These are phyloP conservation scores for Geotrichum fermentans DNA, from an alignment of 1,139 yeast species.

Conservation along the genomic window DNA sequence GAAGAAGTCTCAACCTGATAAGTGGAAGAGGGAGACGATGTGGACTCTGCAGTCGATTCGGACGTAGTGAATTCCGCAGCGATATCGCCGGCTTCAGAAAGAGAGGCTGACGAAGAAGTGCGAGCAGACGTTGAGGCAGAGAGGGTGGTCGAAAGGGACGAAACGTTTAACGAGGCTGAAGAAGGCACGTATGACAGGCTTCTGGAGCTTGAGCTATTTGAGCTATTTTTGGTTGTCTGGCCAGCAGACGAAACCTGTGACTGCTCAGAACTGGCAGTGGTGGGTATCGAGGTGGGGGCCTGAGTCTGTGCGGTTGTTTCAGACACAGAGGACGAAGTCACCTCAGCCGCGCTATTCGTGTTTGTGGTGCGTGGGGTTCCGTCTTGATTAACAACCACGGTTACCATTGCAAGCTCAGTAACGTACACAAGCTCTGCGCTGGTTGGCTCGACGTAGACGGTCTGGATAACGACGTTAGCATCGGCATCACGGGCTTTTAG, in stretches of 20 bases:
- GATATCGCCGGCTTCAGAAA: slow-evolving; percentile 25
- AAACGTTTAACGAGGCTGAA: background rate
- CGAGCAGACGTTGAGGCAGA: slow-evolving; percentile 19
- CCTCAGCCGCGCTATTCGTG: slow-evolving; percentile 11
- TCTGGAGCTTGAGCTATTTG: background rate
- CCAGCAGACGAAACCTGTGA: background rate
- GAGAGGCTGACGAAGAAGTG: slow-evolving; percentile 23
- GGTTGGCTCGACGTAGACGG: slow-evolving; percentile 24
- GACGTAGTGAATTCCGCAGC: slow-evolving; percentile 18
- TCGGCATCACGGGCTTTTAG: background rate
- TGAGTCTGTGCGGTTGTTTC: slow-evolving; percentile 5
- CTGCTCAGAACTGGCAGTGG: background rate
- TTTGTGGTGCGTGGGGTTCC: slow-evolving; percentile 7
- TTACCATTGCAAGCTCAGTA: slow-evolving; percentile 22
- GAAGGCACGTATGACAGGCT: too few species aligned
- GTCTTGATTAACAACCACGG: slow-evolving; percentile 19
- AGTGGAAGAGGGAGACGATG: background rate
- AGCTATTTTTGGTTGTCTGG: background rate
- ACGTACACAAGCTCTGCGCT: slow-evolving; percentile 20
- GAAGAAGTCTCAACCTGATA: background rate
- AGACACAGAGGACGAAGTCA: slow-evolving; percentile 8
- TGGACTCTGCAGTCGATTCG: slow-evolving; percentile 16
- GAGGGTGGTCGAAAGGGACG: slow-evolving; percentile 12
- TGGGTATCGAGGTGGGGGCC: background rate
- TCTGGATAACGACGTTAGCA: slow-evolving; percentile 21